phyloP scores from a whole-genome alignment of 176 grass and related monocot species.

The Avena eriantha region DNA sequence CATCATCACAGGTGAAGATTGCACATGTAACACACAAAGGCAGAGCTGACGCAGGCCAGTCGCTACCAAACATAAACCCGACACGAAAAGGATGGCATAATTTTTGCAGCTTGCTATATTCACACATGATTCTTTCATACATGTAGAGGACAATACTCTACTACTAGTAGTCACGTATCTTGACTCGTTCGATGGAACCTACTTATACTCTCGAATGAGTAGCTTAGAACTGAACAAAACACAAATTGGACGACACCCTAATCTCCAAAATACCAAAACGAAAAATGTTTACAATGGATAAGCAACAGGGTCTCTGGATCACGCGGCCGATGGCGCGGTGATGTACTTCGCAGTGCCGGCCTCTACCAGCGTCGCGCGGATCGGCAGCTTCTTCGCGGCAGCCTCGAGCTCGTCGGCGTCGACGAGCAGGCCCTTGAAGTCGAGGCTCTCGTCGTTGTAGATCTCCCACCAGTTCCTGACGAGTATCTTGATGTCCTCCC shows the following conservation, averaged over 20 bases:
- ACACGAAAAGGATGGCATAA: constrained; percentile 14
- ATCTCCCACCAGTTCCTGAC: constrained; percentile 82
- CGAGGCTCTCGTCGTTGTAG: constrained; percentile 68
- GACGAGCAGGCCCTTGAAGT: constrained; percentile 62
- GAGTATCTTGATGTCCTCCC: constrained; percentile 81
- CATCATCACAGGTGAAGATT: neutral
- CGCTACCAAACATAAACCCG: constrained; percentile 1
- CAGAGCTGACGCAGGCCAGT: neutral
- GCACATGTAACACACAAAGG: neutral
- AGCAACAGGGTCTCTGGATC: neutral
- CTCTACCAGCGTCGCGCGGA: constrained; percentile 57
- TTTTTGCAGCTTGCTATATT: constrained; percentile 33
- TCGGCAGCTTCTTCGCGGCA: constrained; percentile 44
- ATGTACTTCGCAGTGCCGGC: constrained; percentile 63
- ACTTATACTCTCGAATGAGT: no score
- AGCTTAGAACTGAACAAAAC: neutral
- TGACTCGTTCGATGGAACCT: neutral
- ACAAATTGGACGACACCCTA: constrained; percentile 22
- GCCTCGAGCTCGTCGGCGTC: constrained; percentile 53
- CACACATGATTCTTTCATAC: constrained; percentile 12
- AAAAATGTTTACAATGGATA: neutral
- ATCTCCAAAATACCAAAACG: constrained; percentile 31
- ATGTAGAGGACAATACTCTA: neutral
- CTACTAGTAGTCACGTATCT: constrained; percentile 17
- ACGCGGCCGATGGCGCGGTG: constrained; percentile 81